Percentiles rank a stretch among this genome's conserved stretches.
Evolutionary conservation across 169 alveolate species (phyloP).

Genomic region (Cryptosporidium andersoni): DNA sequence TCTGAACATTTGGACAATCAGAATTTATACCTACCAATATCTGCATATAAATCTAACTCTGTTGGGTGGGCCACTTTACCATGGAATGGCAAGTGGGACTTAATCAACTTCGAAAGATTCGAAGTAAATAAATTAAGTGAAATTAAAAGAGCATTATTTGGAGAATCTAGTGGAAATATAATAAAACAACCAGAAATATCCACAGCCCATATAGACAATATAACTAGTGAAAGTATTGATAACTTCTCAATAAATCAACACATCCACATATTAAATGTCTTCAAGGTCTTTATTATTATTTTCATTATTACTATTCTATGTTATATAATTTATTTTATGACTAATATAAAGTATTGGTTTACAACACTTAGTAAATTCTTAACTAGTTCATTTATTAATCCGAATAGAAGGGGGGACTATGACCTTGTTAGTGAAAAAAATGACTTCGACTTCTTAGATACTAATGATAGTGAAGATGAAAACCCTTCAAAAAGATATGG

Average conservation of each 20-base stretch:
- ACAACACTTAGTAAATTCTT: background rate
- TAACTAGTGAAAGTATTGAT: background rate
- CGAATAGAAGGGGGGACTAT: slow-evolving; percentile 1
- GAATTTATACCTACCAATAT: slow-evolving; percentile 12
- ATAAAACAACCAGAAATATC: background rate
- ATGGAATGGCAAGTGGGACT: slow-evolving; percentile 54
- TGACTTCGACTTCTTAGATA: slow-evolving; percentile 53
- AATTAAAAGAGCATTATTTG: too few species aligned
- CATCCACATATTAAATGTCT: too few species aligned
- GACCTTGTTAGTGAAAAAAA: slow-evolving; percentile 36
- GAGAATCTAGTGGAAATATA: background rate
- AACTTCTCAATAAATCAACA: too few species aligned
- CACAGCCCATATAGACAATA: background rate
- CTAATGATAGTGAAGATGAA: slow-evolving; percentile 41
- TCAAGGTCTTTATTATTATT: too few species aligned
- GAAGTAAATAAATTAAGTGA: background rate
- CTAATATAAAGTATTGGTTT: background rate
- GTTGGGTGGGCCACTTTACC: slow-evolving; percentile 51
- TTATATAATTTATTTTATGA: too few species aligned
- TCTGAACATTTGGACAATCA: slow-evolving; percentile 6
- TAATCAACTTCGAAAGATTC: background rate
- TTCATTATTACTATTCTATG: too few species aligned
- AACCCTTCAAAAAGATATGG: background rate
- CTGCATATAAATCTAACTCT: slow-evolving; percentile 24
- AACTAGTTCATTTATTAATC: background rate